Conservation (phyloP, 495 filamentous ascomycete species). For the Peziza echinospora region DNA sequence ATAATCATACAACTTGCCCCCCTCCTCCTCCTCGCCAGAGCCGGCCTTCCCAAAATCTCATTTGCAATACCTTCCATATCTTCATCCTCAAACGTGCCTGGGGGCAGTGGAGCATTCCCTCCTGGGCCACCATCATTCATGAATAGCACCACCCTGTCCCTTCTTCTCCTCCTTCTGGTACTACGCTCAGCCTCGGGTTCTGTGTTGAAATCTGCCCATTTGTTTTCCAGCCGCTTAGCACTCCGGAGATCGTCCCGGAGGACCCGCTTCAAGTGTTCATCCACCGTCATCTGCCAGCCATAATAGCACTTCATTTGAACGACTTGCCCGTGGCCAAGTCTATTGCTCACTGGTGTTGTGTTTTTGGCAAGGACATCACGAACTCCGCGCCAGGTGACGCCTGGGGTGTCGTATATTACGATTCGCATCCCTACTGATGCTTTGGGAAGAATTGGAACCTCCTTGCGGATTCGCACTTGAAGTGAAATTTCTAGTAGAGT, state of each 20-base stretch:
- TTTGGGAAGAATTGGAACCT: background rate
- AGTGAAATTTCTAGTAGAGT: slow-evolving; percentile 21
- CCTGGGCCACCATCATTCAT: background rate
- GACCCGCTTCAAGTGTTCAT: slow-evolving; percentile 74
- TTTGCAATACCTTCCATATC: no score
- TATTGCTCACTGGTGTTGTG: slow-evolving; percentile 23
- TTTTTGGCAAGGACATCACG: slow-evolving; percentile 73
- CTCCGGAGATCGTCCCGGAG: slow-evolving; percentile 47
- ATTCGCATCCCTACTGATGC: slow-evolving; percentile 39
- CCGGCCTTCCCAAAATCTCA: background rate
- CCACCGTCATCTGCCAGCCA: slow-evolving; percentile 81
- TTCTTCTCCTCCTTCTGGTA: slow-evolving; percentile 45
- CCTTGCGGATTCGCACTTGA: background rate
- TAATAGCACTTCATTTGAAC: slow-evolving; percentile 84
- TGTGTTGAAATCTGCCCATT: slow-evolving; percentile 93
- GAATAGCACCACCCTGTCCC: slow-evolving; percentile 31
- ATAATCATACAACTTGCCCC: slow-evolving; percentile 1
- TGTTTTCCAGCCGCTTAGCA: slow-evolving; percentile 55
- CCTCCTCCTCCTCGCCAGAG: background rate
- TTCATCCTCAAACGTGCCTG: no score
- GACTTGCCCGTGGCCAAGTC: slow-evolving; percentile 44
- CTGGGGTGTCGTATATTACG: slow-evolving; percentile 76
- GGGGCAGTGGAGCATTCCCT: no score
- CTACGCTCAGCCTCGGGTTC: slow-evolving; percentile 56
- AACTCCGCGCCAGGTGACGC: slow-evolving; percentile 82